Evolutionary conservation across 306 rosid genomes (phyloP).

Genomic region (Lagenaria siceraria): DNA sequence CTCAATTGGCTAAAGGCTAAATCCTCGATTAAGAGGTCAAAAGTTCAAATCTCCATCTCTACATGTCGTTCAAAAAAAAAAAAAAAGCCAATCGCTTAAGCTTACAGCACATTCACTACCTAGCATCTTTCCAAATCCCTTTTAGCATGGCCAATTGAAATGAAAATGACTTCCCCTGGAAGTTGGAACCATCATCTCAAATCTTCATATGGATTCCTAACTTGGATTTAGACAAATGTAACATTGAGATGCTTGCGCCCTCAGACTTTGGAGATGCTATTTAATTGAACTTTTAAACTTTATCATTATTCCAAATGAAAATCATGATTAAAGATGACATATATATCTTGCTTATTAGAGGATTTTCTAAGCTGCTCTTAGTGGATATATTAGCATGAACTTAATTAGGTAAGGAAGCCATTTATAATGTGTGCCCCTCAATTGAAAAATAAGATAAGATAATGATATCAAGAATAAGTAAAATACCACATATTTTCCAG

Average conservation of each 20-base stretch:
- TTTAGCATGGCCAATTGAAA: background rate
- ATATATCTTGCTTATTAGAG: background rate
- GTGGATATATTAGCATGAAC: background rate
- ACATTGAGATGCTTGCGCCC: background rate
- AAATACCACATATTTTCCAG: slow-evolving; percentile 82
- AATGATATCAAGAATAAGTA: slow-evolving; percentile 7
- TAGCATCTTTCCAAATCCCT: background rate
- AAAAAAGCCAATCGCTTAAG: background rate
- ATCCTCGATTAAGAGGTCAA: no score
- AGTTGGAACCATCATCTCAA: background rate
- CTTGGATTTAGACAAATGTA: background rate
- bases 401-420: background rate
- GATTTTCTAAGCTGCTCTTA: background rate
- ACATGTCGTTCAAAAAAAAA: background rate
- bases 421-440: background rate
- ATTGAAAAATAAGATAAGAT: background rate
- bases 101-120: background rate
- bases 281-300: background rate
- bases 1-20: background rate
- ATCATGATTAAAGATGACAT: background rate
- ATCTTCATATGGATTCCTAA: background rate
- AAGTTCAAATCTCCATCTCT: background rate
- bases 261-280: background rate
- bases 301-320: background rate
- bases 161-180: background rate